These are phyloP conservation scores for Leccinum holopus DNA, from an alignment of 1,284 basidiomycete genomes.

Conservation along the genomic window DNA sequence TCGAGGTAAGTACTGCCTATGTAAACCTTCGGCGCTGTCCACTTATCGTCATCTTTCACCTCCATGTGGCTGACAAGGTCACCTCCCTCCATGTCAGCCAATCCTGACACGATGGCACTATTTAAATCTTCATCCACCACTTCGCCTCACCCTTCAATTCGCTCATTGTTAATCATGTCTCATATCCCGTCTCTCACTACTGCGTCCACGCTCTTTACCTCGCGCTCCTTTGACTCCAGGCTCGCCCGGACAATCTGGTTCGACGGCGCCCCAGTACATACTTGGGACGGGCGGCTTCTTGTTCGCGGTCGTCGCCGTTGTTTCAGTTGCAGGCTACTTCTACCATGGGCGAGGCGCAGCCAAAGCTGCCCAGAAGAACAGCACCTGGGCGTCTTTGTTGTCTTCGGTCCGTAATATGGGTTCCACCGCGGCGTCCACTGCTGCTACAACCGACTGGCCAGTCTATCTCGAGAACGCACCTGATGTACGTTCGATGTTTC, in stretches of 20 bases:
- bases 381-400: slow-evolving; percentile 13
- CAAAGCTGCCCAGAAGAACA: background rate
- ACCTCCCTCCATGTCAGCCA: slow-evolving; percentile 4
- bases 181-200: slow-evolving; percentile 20
- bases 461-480: slow-evolving; percentile 13
- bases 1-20: background rate
- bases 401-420: slow-evolving; percentile 9
- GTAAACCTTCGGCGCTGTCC: background rate
- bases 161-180: slow-evolving; percentile 20
- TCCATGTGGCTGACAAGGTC: background rate
- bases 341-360: slow-evolving; percentile 5
- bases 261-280: slow-evolving; percentile 4
- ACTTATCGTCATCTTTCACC: background rate
- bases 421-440: background rate
- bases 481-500: slow-evolving; percentile 10
- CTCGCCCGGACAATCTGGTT: background rate
- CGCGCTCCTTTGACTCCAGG: slow-evolving; percentile 4
- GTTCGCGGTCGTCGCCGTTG: slow-evolving; percentile 19
- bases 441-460: background rate
- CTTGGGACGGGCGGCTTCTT: slow-evolving; percentile 20
- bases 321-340: slow-evolving; percentile 21
- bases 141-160: slow-evolving; percentile 3
- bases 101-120: background rate
- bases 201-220: slow-evolving; percentile 4
- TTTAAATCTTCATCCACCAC: background rate